Base-by-base conservation (phyloP, 441 rosid genomes). In the Croton laevigatus region DNA sequence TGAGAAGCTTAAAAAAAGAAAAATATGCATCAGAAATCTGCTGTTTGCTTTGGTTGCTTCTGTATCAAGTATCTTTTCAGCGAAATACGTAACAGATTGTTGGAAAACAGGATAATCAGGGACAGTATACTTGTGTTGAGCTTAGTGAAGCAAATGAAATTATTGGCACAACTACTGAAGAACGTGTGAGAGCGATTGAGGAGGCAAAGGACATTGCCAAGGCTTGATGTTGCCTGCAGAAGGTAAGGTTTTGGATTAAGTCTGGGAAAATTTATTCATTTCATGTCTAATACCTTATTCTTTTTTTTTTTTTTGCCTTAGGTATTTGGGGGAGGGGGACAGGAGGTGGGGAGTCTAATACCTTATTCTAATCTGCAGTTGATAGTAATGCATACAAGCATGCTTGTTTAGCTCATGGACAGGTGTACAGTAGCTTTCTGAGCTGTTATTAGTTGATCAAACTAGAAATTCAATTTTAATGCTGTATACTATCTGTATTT, bases 161-260 rank as follows among this genome's bases (percentile, higher is more conserved):
- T 69, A 91, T 94, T 32, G 97, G 99, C 49, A 89, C 86, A 42
- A 94, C 98, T 46, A 94, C 97, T 6, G 99, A 94, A 88, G 99
- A 94, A 79, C 83, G 89, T 67, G 94, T 94, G 59, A 83, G 89
- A 65, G 96, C 90, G 61, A 91, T 90, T 2, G 88, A 85, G 88
- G 91, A 89, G 61, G 88, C 73, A 71, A 86, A 81, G 70, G 91
- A 83, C 44, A 54, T 68, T n/a, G 70, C 59, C 55, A 46, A 74
- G 53, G 48, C 69, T 40, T 83, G 81, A 80, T 17, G 42, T 52
- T 46, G 45, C 38, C 67, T 38, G 19, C 13, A 20, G 5, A 59
- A 68, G 32, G 42, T 48, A 48, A 19, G 19, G 9, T 59, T 27
- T n/a, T 62, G 6, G 27, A 14, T 36, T 40, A 11, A 42, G 34